Base-by-base conservation (phyloP, 139 green algal species). In the Chlorella sp. region DNA sequence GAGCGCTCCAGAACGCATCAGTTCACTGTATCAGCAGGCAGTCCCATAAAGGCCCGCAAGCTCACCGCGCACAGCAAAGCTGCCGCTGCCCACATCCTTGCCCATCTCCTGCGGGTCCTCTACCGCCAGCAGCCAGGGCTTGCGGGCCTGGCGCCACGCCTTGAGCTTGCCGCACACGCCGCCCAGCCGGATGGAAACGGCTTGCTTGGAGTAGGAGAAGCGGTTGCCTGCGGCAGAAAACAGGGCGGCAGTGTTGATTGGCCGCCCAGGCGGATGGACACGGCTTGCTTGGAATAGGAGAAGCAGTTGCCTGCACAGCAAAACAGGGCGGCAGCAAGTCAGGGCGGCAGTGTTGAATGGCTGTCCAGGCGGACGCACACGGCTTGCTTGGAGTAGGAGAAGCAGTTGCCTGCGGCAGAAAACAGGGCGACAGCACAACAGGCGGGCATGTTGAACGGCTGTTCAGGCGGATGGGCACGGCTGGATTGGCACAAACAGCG, bases 71-170 rank as follows among this genome's bases (percentile, higher is more conserved):
- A 94, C 92, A 46, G 73, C 75, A 64, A 73, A 92, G 30, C 84
- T 84, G 69, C 90, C 91, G 36, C 73, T 65, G 44, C 84, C 89
- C 14, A 94, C 92, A 84, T 94, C 91, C 75, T 82, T 89, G 56
- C 90, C 91, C 24, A 82, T 48, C 56, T 94, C 84, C 65, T 94
- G 89, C 3, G 91, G 91, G 68, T 94, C 91, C 78, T 94, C 91
- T 26, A 94, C 89, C 11, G 89, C 88, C 34, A 94, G 88, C 82
- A 91, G 76, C 84, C 81, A 90, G 6, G 83, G 83, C 69, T 83
- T 76, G 2, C 70, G 58, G 16, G 60, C 30, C 43, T 89, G 60
- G 19, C 64, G 68, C 90, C 92, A 96, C 9, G 69, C 36, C 56
- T 64, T 34, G 20, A 80, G 73, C 88, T 95, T 96, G 20, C 30